Base-by-base conservation (phyloP, 257 asterid species). In the Leonotis leonurus region DNA sequence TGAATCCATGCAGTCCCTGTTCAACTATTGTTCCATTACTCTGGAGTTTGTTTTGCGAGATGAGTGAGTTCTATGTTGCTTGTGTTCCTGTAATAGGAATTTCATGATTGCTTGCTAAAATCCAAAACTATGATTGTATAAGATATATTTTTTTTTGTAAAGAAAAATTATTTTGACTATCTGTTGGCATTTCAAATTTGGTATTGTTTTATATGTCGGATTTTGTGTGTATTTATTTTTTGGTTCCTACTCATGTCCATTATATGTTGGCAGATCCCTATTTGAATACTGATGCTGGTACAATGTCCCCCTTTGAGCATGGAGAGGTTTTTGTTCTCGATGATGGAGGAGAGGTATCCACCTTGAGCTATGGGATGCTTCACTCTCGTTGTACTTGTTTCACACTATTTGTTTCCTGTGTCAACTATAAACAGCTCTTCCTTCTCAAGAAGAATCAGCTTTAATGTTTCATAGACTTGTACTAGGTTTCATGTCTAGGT, bases 271-370 rank as follows among this genome's bases (percentile, higher is more conserved):
- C 87, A 92, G 97, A 92, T 81, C 99, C 99, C 4, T 92, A 92
- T 77, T 76, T 92, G 70, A 92, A 92, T 46, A 85, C 84, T 1
- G 99, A 92, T 80, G 99, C 99, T 43, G 99, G 99, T 46, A 89
- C 99, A 11, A 92, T 92, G 99, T 92, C 99, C 60, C 99, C 99
- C 4, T 92, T 92, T 62, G 99, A 92, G 80, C 99, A 92, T 30
- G 99, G 99, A n/a, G 99, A 92, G 80, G 99, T 92, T 73, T 92
- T 86, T 58, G 99, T 92, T 64, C 88, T 92, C 0, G 99, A 92
- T 67, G 99, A 92, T 72, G 99, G 99, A 10, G 99, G 99, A 77
- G 99, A 92, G 99, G 99, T 92, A 57, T 26, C 56, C 63, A n/a
- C n/a, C n/a, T n/a, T n/a, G n/a, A n/a, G n/a, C n/a, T n/a, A n/a